Percentiles rank a stretch among this genome's conserved stretches.
phyloP scores from a whole-genome alignment of 306 rosid genomes.

The Vachellia pachyceras region DNA sequence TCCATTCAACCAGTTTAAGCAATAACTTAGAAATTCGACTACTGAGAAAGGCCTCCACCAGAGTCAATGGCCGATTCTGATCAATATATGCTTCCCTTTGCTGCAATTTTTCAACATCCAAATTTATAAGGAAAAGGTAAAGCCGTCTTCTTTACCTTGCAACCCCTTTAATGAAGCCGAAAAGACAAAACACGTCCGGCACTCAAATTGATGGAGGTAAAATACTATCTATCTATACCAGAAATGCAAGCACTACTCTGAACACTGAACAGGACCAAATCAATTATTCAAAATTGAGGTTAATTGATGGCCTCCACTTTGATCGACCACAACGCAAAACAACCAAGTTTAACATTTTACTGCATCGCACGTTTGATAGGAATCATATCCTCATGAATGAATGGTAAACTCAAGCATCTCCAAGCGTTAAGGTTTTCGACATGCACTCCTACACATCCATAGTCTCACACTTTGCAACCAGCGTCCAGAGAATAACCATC shows the following conservation, averaged over 20 bases:
- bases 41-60: not conserved
- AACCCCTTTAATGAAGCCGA: no score
- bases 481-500: slow-evolving; percentile 46
- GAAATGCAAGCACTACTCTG: not conserved
- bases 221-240: not conserved
- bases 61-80: not conserved
- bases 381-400: slow-evolving; percentile 41
- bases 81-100: not conserved
- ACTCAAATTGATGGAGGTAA: no score
- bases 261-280: not conserved
- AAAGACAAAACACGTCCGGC: no score
- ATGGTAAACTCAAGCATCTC: slow-evolving; percentile 39
- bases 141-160: not conserved
- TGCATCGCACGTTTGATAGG: slow-evolving; percentile 44
- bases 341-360: slow-evolving; percentile 38
- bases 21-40: not conserved
- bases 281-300: not conserved
- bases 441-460: slow-evolving; percentile 41
- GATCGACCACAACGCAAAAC: slow-evolving; percentile 27
- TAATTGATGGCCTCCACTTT: slow-evolving; percentile 8
- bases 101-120: not conserved
- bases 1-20: not conserved
- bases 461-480: slow-evolving; percentile 45
- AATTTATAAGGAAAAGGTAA: no score
- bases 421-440: slow-evolving; percentile 36